Base-by-base conservation (phyloP, 2,329 filamentous ascomycete genomes). In the Torrubiella hemipterigena region DNA sequence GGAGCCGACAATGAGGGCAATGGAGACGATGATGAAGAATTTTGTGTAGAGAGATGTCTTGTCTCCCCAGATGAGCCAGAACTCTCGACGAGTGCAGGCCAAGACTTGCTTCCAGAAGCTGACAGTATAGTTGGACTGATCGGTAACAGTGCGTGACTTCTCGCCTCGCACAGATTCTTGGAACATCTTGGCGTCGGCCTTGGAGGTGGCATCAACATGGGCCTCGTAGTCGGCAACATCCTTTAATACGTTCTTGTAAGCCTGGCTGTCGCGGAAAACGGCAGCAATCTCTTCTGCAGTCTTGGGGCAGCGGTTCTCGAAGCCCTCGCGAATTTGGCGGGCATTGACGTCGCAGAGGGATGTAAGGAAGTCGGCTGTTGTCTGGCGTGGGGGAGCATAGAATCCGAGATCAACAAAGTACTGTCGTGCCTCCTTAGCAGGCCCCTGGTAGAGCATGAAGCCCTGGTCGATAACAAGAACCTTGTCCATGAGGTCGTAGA, bases 11-110 rank as follows among this genome's bases (percentile, higher is more conserved):
- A 93, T 82, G 8, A 93, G 63, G 5, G 54, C 62, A 49, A 83
- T 82, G 35, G 77, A 69, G 35, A 89, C 55, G 44, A 86, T 81
- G 48, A 85, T 84, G 54, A 85, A 81, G 36, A 81, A 67, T 42
- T 89, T 91, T 24, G 81, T 89, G 51, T 76, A 78, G 2, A 91
- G 63, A 0, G 81, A 79, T 1, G 75, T 76, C 37, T 68, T 77
- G 53, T 93, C 81, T 23, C 82, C 82, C 55, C 73, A 70, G 3
- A 85, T 65, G 6, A 91, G 67, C 78, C 81, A 86, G 36, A 84
- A 77, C 52, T 91, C 81, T 25, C 84, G 70, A 41, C 74, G 65
- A 0, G 78, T 80, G 58, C 78, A 63, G 7, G 74, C 73, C 17
- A 70, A 48, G 2, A 91, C 77, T 53, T 91, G 84, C 5, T 73